These are phyloP conservation scores for Leccinum variabile DNA, from an alignment of 1,284 basidiomycete genomes.

Conservation along the genomic window DNA sequence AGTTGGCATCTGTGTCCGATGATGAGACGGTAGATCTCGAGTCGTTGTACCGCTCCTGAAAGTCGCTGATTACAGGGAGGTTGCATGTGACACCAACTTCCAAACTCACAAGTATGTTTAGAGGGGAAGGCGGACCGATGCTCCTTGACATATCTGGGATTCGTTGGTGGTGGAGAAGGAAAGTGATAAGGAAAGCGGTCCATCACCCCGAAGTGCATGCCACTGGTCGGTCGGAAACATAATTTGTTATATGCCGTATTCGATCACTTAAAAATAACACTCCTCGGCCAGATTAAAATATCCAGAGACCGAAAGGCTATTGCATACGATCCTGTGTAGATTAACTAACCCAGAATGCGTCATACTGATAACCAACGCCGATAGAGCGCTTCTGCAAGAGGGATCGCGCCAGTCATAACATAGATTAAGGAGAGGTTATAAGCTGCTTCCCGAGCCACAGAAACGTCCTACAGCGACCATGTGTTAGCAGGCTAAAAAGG, in stretches of 20 bases:
- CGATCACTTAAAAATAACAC: conserved; percentile 8
- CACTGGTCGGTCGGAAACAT: conserved; percentile 14
- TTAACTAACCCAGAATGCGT: conserved; percentile 13
- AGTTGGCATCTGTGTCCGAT: conserved; percentile 29
- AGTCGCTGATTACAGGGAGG: background rate
- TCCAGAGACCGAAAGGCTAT: conserved; percentile 2
- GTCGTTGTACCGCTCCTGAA: conserved; percentile 19
- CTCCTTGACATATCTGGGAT: conserved; percentile 16
- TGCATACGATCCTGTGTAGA: background rate
- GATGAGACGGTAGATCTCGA: conserved; percentile 27
- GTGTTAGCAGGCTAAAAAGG: background rate
- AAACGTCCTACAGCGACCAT: conserved; percentile 17
- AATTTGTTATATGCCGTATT: conserved; percentile 10
- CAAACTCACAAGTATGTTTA: conserved; percentile 19
- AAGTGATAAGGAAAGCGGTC: background rate
- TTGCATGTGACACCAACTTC: background rate
- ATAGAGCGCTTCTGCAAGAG: conserved; percentile 65
- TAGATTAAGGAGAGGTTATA: conserved; percentile 88
- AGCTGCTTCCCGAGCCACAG: conserved; percentile 66
- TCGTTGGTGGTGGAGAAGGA: background rate
- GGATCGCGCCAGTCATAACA: conserved; percentile 70
- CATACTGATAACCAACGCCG: conserved; percentile 68
- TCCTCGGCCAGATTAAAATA: conserved; percentile 9
- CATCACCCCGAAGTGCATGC: background rate
- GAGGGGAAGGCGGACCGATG: conserved; percentile 15